Evolutionary conservation across 164 flowering plant genomes (phyloP).

Genomic region (Nymphaea thermarum): DNA sequence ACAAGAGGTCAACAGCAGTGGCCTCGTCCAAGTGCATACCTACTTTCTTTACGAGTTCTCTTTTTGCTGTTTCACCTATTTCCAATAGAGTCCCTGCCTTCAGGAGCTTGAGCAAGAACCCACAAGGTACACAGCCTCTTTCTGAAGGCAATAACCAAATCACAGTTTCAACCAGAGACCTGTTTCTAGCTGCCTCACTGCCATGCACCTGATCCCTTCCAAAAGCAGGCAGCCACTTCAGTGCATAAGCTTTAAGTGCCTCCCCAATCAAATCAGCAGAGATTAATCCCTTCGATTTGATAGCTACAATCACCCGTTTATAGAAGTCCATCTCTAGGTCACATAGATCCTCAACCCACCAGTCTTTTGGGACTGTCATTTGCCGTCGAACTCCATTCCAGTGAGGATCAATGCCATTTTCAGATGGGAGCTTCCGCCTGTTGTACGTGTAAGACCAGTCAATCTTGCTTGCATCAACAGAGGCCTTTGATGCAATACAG

Average conservation of each 20-base stretch:
- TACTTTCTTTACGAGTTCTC: slow-evolving; percentile 49
- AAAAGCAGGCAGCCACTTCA: slow-evolving; percentile 46
- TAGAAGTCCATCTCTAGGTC: slow-evolving; percentile 76
- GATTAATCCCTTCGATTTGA: slow-evolving; percentile 40
- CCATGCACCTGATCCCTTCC: slow-evolving; percentile 22
- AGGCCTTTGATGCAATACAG: slow-evolving; percentile 67
- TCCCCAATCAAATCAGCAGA: slow-evolving; percentile 60
- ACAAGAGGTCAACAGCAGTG: slow-evolving; percentile 58
- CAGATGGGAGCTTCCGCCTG: slow-evolving; percentile 58
- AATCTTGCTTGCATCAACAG: slow-evolving; percentile 52
- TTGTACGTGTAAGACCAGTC: slow-evolving; percentile 90
- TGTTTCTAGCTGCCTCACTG: slow-evolving; percentile 33
- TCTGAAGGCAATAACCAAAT: slow-evolving; percentile 65
- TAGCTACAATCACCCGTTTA: slow-evolving; percentile 40
- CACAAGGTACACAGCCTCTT: slow-evolving; percentile 58
- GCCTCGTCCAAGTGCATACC: slow-evolving; percentile 88
- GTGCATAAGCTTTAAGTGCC: slow-evolving; percentile 70
- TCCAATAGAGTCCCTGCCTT: slow-evolving; percentile 54
- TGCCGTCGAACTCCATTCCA: slow-evolving; percentile 45
- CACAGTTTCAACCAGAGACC: slow-evolving; percentile 47
- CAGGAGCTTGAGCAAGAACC: slow-evolving; percentile 63
- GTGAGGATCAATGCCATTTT: slow-evolving; percentile 45
- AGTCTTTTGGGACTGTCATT: slow-evolving; percentile 56
- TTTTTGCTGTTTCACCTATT: slow-evolving; percentile 37
- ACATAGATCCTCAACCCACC: slow-evolving; percentile 96